These are phyloP conservation scores for Candida verbasci DNA, from an alignment of 805 yeast genomes.

Conservation along the genomic window DNA sequence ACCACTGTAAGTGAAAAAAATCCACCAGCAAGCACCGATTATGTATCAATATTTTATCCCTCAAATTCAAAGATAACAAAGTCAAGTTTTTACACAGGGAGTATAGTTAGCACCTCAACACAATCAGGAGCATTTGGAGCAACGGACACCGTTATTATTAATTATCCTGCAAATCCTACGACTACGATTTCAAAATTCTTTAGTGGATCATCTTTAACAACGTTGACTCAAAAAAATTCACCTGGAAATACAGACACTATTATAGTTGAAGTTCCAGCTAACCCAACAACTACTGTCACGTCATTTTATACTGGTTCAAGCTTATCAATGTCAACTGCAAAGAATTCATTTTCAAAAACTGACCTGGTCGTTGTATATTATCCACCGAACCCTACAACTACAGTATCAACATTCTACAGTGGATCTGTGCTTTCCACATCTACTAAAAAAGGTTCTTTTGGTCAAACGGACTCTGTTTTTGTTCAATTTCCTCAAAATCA, in stretches of 20 bases:
- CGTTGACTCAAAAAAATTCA: not conserved
- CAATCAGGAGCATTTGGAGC: not conserved
- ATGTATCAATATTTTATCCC: conserved; percentile 8
- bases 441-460: not conserved
- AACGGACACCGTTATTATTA: conserved; percentile 4
- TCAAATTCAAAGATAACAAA: conserved; percentile 8
- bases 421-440: not conserved
- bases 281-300: conserved; percentile 3
- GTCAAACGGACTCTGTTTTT: not conserved
- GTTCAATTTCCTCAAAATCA: conserved; percentile 1
- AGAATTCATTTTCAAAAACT: not conserved
- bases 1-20: not conserved
- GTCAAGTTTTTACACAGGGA: conserved; percentile 1
- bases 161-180: conserved; percentile 1
- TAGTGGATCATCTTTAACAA: conserved; percentile 3
- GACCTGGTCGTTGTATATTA: conserved; percentile 1
- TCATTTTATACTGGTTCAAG: not conserved
- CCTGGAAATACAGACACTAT: conserved; percentile 7
- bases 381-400: conserved; percentile 3
- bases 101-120: not conserved
- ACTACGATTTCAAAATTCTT: not conserved
- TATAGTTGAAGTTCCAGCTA: conserved; percentile 11
- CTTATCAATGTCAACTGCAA: not conserved
- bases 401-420: not conserved
- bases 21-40: conserved; percentile 4